Conservation (phyloP, 1,284 basidiomycete species). For the Sporisorium exsertum region DNA sequence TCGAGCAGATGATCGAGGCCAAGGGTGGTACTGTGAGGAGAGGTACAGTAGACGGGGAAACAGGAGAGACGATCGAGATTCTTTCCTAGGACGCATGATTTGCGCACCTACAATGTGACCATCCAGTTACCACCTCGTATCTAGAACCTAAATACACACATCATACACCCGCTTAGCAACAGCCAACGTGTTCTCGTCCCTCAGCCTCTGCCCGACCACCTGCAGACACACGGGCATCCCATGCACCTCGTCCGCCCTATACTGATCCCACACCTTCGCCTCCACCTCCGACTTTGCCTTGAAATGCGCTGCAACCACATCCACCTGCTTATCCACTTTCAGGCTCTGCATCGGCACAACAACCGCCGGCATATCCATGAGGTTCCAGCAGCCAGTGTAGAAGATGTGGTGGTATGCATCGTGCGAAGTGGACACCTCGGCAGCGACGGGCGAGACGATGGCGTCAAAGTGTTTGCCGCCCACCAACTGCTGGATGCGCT, state of each 20-base stretch:
- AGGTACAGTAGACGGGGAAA: constrained; percentile 54
- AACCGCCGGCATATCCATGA: constrained; percentile 52
- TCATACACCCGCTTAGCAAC: constrained; percentile 37
- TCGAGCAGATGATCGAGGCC: constrained; percentile 66
- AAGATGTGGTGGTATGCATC: constrained; percentile 52
- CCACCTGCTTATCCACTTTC: constrained; percentile 30
- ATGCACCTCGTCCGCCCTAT: constrained; percentile 35
- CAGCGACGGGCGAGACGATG: constrained; percentile 44
- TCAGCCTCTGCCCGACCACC: constrained; percentile 41
- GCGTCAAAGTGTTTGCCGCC: constrained; percentile 37
- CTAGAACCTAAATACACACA: constrained; percentile 23
- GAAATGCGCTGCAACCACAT: constrained; percentile 3
- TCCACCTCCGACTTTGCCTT: constrained; percentile 23
- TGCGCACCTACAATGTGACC: background rate
- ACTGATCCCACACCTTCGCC: constrained; percentile 42
- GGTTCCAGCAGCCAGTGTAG: constrained; percentile 55
- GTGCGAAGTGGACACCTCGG: constrained; percentile 38
- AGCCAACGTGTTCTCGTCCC: constrained; percentile 46
- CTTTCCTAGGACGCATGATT: constrained; percentile 20
- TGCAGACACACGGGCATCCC: constrained; percentile 46
- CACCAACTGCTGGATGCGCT: constrained; percentile 19
- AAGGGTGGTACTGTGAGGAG: constrained; percentile 61
- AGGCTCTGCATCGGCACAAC: constrained; percentile 27
- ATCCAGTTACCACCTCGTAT: no score
- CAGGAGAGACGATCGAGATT: constrained; percentile 67